Evolutionary conservation across 768 basidiomycete genomes (phyloP), one percentile per base, ranked within the genome.

Genomic region (Dictyophora rubrovolvata): DNA sequence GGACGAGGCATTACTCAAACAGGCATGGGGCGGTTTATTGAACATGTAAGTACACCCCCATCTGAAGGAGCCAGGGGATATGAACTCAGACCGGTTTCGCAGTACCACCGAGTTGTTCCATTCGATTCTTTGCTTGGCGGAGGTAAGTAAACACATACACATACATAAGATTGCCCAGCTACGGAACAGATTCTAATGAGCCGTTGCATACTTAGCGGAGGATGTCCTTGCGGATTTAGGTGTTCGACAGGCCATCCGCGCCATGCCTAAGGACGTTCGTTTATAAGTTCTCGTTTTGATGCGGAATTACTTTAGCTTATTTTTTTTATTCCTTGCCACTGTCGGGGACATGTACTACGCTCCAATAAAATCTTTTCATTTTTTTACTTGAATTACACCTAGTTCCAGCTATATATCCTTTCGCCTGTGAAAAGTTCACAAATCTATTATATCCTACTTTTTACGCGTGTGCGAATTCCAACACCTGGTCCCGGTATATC

Each of bases 101-200:
- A 89, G 87, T 91, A 85, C 65, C 88, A 89, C 67, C 82, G 87
- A 59, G 90, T 88, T 1, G 86, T 87, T 12, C 83, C 86, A 3
- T 92, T 88, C 69, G 89, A 92, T 65, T 83, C 89, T 2, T 89
- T 89, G 20, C 78, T 89, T 9, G 87, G 88, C 53, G 86, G 87
- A 64, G 79, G 79, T 78, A 54, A 69, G 72, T 61, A 36, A 2
- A 21, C 11, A 14, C 22, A 21, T 17, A 11, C 11, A 22, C 6
- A 21, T 36, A 16, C 17, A 16, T 42, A 6, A 12, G 5, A 47
- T 47, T 42, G 0, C 1, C 49, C 48, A 18, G 18, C 33, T 10
- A 21, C 59, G 21, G 28, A 51, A 35, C 18, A 4, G 4, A 4
- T 42, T 42, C 42, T 42, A 42, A 42, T 9, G 42, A 28, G 28